Base-by-base conservation (phyloP, 306 rosid species). In the Cucumis hystrix region DNA sequence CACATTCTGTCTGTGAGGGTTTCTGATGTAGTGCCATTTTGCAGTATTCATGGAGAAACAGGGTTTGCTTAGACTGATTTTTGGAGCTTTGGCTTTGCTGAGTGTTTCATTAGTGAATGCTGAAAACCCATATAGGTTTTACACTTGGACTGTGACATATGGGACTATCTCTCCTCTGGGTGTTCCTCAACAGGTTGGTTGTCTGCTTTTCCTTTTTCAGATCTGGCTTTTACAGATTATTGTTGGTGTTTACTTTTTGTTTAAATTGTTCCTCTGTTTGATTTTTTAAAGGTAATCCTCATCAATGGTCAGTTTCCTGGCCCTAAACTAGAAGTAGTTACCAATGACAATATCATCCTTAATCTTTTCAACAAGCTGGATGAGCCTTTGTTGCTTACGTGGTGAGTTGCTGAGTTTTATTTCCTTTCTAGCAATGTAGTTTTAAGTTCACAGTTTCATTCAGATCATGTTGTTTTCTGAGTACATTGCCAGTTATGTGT, bases 281-380 rank as follows among this genome's bases (percentile, higher is more conserved):
- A 13, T 78, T 78, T 81, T 55, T 82, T 60, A 2, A 69, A 95
- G 99, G 99, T 92, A 54, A 95, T 95, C 73, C 93, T 95, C 12
- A 90, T 95, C 78, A 92, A 95, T 79, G 96, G 93, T 41, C 90
- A 92, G 77, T 92, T 95, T 85, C 99, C 99, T 67, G 99, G 99
- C n/a, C 99, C 99, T 62, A 87, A 78, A 80, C 92, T 95, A 71
- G 97, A 95, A 28, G 88, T 92, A 60, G 91, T 95, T 39, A 95
- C 97, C 71, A 95, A 95, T 78, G 86, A 95, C 82, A 95, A 92
- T 72, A 89, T 95, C 9, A 77, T 92, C 83, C 97, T 95, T 79
- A 90, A 95, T 84, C 97, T 95, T 41, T 65, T 95, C 74, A 95
- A 95, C 91, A 91, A 88, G 90, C 86, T 93, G n/a, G 96, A 91